phyloP scores from a whole-genome alignment of 768 basidiomycete genomes.

The Pisolithus microcarpus region DNA sequence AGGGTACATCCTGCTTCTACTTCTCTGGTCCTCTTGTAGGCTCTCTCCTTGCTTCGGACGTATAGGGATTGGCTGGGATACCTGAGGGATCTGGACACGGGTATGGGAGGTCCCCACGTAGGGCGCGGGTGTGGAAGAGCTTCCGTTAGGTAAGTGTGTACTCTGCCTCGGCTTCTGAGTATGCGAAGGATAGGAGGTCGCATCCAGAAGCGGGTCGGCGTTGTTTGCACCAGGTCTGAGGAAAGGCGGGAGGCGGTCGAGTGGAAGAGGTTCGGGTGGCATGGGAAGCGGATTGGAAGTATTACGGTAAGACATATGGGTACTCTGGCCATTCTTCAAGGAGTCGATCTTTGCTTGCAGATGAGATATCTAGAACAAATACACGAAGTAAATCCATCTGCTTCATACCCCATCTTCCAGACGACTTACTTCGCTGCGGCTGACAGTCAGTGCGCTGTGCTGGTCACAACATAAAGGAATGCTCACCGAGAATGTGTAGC shows the following conservation, averaged over 20 bases:
- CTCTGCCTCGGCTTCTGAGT: slow-evolving; percentile 6
- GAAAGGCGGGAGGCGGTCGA: slow-evolving; percentile 38
- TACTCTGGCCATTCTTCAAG: slow-evolving; percentile 19
- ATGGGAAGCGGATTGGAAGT: slow-evolving; percentile 45
- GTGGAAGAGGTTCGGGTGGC: slow-evolving; percentile 48
- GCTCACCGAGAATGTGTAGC: slow-evolving; percentile 22
- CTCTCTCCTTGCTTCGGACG: slow-evolving; percentile 17
- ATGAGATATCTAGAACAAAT: slow-evolving; percentile 23
- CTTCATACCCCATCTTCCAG: neutral
- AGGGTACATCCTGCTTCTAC: slow-evolving; percentile 8
- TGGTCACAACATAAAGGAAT: neutral
- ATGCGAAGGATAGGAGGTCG: slow-evolving; percentile 23
- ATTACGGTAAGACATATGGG: slow-evolving; percentile 25
- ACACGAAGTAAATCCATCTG: slow-evolving; percentile 9
- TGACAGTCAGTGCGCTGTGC: slow-evolving; percentile 7
- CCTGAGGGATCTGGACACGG: slow-evolving; percentile 8
- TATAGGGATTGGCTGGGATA: slow-evolving; percentile 12
- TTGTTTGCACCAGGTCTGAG: slow-evolving; percentile 25
- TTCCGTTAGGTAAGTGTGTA: slow-evolving; percentile 7
- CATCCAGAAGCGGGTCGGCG: slow-evolving; percentile 13
- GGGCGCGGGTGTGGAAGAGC: slow-evolving; percentile 5
- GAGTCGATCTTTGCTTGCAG: slow-evolving; percentile 32
- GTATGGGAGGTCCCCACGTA: slow-evolving; percentile 10
- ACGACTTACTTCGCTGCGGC: slow-evolving; percentile 25
- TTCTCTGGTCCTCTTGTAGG: slow-evolving; percentile 19